Evolutionary conservation across 2,329 filamentous ascomycete species (phyloP).

Genomic region (Byssothecium circinans): DNA sequence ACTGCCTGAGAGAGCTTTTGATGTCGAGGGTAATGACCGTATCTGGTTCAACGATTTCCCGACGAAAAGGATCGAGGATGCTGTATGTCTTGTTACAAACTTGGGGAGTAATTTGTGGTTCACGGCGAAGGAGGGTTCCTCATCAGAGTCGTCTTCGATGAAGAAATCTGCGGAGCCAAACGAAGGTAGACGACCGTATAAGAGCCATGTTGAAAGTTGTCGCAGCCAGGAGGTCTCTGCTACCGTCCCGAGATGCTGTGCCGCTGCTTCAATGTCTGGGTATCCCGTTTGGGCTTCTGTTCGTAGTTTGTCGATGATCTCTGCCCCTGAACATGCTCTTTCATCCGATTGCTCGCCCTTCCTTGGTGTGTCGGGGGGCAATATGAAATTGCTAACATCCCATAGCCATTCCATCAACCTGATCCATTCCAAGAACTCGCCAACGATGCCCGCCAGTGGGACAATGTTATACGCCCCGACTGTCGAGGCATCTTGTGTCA

Average conservation of each 20-base stretch:
- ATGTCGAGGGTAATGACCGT: constrained; percentile 47
- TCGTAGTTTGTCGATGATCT: constrained; percentile 75
- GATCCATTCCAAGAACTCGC: constrained; percentile 85
- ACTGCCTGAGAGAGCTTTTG: constrained; percentile 26
- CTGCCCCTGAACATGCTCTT: constrained; percentile 63
- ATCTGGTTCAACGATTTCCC: constrained; percentile 88
- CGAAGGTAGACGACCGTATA: constrained; percentile 81
- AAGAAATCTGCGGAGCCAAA: constrained; percentile 87
- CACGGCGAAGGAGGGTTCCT: constrained; percentile 34
- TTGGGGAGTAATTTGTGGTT: constrained; percentile 65
- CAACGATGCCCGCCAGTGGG: constrained; percentile 80
- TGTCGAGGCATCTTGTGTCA: constrained; percentile 73
- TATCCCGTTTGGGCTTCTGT: constrained; percentile 84
- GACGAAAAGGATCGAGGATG: constrained; percentile 84
- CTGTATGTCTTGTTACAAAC: constrained; percentile 75
- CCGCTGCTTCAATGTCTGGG: constrained; percentile 77
- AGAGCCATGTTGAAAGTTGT: constrained; percentile 84
- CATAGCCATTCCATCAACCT: constrained; percentile 84
- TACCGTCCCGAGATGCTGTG: constrained; percentile 69
- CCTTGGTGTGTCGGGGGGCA: constrained; percentile 39
- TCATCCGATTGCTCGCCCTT: constrained; percentile 15
- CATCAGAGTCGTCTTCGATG: constrained; percentile 52
- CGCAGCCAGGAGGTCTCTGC: constrained; percentile 91
- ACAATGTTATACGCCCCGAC: constrained; percentile 95
- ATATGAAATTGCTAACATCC: constrained; percentile 71